A percentile compares a stretch with the other conserved stretches of the same genome.
These are phyloP conservation scores for Penstemon davidsonii DNA, from an alignment of 257 asterid genomes.

Conservation along the genomic window DNA sequence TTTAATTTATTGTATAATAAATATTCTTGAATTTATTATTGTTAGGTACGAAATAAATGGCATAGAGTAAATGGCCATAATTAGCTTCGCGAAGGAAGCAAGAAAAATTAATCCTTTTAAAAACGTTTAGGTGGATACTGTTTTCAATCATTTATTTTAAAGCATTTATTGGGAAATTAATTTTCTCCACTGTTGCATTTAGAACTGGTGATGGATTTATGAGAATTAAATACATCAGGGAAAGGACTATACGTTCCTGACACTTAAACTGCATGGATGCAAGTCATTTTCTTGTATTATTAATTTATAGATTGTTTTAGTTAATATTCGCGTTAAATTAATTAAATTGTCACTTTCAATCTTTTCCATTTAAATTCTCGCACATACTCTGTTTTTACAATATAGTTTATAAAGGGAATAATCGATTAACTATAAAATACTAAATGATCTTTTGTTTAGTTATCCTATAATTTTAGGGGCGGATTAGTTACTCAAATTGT, in stretches of 20 bases:
- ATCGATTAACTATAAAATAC: too few species aligned
- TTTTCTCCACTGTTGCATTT: constrained; percentile 33
- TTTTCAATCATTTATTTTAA: constrained; percentile 34
- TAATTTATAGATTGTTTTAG: too few species aligned
- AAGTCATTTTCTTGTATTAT: constrained; percentile 9
- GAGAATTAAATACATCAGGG: constrained; percentile 21
- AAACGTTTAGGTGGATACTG: constrained; percentile 23
- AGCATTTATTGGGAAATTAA: constrained; percentile 21
- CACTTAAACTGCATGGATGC: constrained; percentile 24
- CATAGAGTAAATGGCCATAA: constrained; percentile 35
- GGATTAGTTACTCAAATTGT: too few species aligned
- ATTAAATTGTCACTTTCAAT: too few species aligned
- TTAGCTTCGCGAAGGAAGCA: constrained; percentile 5
- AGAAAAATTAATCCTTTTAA: background rate
- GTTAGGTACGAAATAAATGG: constrained; percentile 46
- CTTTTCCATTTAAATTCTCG: too few species aligned
- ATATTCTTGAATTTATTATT: constrained; percentile 33
- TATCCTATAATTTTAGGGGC: too few species aligned
- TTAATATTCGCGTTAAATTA: too few species aligned
- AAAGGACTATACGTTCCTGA: constrained; percentile 26
- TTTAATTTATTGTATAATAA: constrained; percentile 6
- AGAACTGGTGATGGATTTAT: constrained; percentile 27
- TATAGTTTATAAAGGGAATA: too few species aligned
- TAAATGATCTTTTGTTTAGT: too few species aligned
- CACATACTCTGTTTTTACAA: too few species aligned